Evolutionary conservation across 2,329 filamentous ascomycete species (phyloP), one percentile per base, ranked within the genome.

Genomic region (Pseudopyrenochaeta lycopersici): DNA sequence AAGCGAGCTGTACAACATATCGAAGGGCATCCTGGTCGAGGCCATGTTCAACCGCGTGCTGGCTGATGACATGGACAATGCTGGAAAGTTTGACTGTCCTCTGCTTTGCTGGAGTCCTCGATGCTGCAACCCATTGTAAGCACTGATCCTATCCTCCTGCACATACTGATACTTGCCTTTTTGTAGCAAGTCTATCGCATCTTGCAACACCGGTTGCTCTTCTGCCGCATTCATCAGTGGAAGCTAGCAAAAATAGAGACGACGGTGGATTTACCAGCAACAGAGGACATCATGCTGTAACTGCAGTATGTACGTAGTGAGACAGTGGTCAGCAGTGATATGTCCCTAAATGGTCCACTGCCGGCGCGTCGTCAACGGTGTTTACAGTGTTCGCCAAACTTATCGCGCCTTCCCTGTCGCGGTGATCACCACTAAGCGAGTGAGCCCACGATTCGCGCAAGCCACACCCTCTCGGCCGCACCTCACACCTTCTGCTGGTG

Each of bases 31-130:
- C 78, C 6, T 84, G 80, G 35, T 86, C 78, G 46, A 95, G 80
- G 7, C 92, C 92, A 52, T 83, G 79, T 56, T 89, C 86, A 74
- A 90, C 91, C 10, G 86, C 85, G 60, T 85, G 78, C 4, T 84
- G 83, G 41, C 84, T 80, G 50, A 92, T 80, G 21, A 78, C 83
- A 70, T 91, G 86, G 43, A 91, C 82, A 14, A 85, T 79, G 17
- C 84, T 80, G 61, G 88, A 87, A 58, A 91, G 83, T 66, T 82
- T 85, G 40, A 81, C 80, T 29, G 79, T 77, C 40, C 91, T 85
- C 62, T 88, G 84, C 71, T 90, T 92, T 54, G 88, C 81, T 0
- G 89, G 84, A 15, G 66, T 70, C 29, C 42, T 68, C 17, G 74
- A 76, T 49, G 75, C 76, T 78, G 56, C 49, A 40, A 35, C 27